phyloP scores from a whole-genome alignment of 768 basidiomycete species.

The Tricholoma matsutake region DNA sequence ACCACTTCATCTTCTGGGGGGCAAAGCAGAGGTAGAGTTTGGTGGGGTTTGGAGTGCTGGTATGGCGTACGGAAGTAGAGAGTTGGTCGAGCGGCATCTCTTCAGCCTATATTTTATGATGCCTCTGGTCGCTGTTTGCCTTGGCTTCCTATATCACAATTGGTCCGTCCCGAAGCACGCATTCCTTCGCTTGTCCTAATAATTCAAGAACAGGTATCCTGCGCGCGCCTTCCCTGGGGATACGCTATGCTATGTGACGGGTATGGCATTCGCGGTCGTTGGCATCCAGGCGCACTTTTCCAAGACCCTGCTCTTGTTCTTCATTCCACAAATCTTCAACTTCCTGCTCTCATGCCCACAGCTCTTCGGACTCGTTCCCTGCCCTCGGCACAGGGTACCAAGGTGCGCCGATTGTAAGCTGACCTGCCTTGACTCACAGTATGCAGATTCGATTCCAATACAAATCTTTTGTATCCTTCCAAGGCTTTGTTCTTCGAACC shows the following conservation, averaged over 20 bases:
- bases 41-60: constrained; percentile 83
- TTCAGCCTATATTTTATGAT: constrained; percentile 97
- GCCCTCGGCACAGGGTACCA: constrained; percentile 92
- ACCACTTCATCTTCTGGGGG: constrained; percentile 68
- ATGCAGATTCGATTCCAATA: constrained; percentile 68
- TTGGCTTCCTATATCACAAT: constrained; percentile 92
- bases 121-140: constrained; percentile 86
- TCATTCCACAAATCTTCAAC: constrained; percentile 98
- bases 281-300: constrained; percentile 97
- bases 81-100: constrained; percentile 90
- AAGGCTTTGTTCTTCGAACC: constrained; percentile 56
- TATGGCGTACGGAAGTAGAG: constrained; percentile 80
- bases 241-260: constrained; percentile 95
- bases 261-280: constrained; percentile 98
- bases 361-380: constrained; percentile 89
- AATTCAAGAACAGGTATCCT: constrained; percentile 70
- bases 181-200: neutral
- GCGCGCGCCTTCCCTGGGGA: constrained; percentile 94
- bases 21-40: constrained; percentile 62
- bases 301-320: constrained; percentile 94
- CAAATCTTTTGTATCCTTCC: constrained; percentile 79
- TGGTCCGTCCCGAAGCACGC: constrained; percentile 55
- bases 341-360: constrained; percentile 94
- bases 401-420: constrained; percentile 45
- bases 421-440: constrained; percentile 4